Base-by-base conservation (phyloP, 2,329 filamentous ascomycete genomes). In the Teratosphaeria gauchensis region DNA sequence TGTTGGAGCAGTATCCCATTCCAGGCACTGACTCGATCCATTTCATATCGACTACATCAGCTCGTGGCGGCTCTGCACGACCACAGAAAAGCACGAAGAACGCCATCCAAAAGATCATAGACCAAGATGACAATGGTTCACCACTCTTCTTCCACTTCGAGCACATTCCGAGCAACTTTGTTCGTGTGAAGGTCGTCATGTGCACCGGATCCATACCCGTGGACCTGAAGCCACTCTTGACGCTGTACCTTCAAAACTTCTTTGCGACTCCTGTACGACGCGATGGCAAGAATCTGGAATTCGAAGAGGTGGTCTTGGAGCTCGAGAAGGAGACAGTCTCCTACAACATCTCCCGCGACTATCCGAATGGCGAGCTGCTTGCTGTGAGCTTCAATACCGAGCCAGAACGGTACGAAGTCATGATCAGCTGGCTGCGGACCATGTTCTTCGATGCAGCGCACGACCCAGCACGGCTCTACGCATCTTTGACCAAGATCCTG, bases 71-170 rank as follows among this genome's bases (percentile, higher is more conserved):
- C 32, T 76, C 85, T 60, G 94, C 92, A 14, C 82, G 85, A 66
- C 80, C 84, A 62, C 76, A 91, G 54, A 92, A 91, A 0, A 75
- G 80, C 28, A 78, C 82, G 0, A 75, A 85, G 32, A 92, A 90
- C 64, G 72, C 81, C 3, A 83, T 90, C 4, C 94, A 99, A 72
- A 80, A 84, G 61, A 74, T 86, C 54, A 84, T 99, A 54, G 89
- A 97, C 70, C 77, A 80, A 14, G 84, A 90, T 48, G 79, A 82
- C 42, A 73, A 78, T 6, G 77, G 80, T 16, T 68, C 64, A 16
- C 88, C 90, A 0, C 77, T 97, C 2, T 99, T 96, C 74, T 81
- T 99, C n/a, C 92, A 99, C 74, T 99, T 95, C 64, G 94, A 99
- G 74, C 87, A 96, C 68, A 91, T 97, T 14, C 87, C 88, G 1